Base-by-base conservation (phyloP, 2,329 filamentous ascomycete genomes). In the Botrytis deweyae region DNA sequence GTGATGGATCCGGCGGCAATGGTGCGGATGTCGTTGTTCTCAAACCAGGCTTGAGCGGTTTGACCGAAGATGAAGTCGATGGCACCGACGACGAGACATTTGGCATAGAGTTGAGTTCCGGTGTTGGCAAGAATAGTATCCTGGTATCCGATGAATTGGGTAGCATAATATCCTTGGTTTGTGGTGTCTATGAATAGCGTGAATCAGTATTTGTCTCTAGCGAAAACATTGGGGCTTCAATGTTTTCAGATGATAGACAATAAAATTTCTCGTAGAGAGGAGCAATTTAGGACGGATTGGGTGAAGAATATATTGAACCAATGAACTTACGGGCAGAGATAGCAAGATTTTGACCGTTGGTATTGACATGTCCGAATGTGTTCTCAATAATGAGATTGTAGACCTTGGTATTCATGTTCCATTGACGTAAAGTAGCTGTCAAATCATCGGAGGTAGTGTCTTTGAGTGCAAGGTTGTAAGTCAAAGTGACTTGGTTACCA, bases 51-150 rank as follows among this genome's bases (percentile, higher is more conserved):
- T 62, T 81, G 80, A 36, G 85, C 84, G 49, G 82, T 76, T 80
- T 87, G 83, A 70, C 89, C 86, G 79, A 90, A 90, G 75, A 89
- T 87, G 78, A 90, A 89, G 77, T 90, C 88, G 59, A 87, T 86
- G 2, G 87, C 86, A 49, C 88, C 88, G 40, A 86, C 84, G 75
- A 90, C 88, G 72, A 87, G 85, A 75, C 84, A 85, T 75, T 86
- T 86, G 62, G 85, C 86, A 78, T 88, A 90, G 52, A 90, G 78
- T 77, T 90, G 85, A 73, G 84, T 82, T 75, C 89, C 89, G 63
- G 81, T 82, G 76, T 88, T 81, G 59, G 81, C 78, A 9, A 87
- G 82, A 65, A 87, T 75, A 0, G 88, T 89, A 78, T 90, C 88
- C 79, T 91, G 88, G 76, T 84, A 87, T 10, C 88, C 88, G 52